Evolutionary conservation across 2,329 filamentous ascomycete species (phyloP).

Genomic region (Apiospora koreana): DNA sequence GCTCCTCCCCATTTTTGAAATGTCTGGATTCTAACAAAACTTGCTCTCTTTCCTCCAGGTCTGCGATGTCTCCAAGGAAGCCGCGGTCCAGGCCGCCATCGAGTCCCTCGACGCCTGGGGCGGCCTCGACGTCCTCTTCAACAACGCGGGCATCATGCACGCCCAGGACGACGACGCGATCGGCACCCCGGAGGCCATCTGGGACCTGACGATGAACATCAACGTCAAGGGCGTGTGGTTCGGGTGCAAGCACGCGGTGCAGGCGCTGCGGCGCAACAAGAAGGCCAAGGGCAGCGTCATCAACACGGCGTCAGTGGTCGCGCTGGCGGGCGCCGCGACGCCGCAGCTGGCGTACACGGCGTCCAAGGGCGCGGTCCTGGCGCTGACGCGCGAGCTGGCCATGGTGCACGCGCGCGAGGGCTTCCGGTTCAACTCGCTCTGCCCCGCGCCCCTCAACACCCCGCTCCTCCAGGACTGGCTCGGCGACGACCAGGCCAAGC

Average conservation of each 20-base stretch:
- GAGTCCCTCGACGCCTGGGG: conserved; percentile 80
- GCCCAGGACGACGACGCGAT: conserved; percentile 77
- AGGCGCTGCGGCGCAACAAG: conserved; percentile 75
- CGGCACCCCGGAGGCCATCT: conserved; percentile 85
- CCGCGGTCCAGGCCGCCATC: conserved; percentile 73
- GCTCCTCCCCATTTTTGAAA: not conserved
- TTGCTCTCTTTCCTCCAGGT: conserved; percentile 29
- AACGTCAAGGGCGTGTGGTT: conserved; percentile 99
- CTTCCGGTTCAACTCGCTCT: conserved; percentile 87
- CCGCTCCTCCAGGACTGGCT: conserved; percentile 92
- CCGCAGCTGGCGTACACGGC: conserved; percentile 92
- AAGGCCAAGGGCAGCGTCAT: conserved; percentile 83
- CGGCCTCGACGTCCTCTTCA: conserved; percentile 90
- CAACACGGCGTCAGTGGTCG: conserved; percentile 90
- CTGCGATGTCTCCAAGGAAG: conserved; percentile 85
- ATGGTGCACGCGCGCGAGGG: conserved; percentile 90
- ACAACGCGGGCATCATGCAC: conserved; percentile 98
- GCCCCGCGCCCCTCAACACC: conserved; percentile 89
- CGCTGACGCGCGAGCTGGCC: conserved; percentile 85
- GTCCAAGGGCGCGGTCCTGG: conserved; percentile 89
- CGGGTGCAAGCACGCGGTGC: conserved; percentile 87
- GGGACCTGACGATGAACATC: conserved; percentile 91
- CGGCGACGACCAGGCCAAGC: conserved; percentile 81
- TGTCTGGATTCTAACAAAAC: not conserved
- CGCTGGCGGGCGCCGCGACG: conserved; percentile 82